These are phyloP conservation scores for Dicorynia guianensis DNA, from an alignment of 306 rosid species.

Conservation along the genomic window DNA sequence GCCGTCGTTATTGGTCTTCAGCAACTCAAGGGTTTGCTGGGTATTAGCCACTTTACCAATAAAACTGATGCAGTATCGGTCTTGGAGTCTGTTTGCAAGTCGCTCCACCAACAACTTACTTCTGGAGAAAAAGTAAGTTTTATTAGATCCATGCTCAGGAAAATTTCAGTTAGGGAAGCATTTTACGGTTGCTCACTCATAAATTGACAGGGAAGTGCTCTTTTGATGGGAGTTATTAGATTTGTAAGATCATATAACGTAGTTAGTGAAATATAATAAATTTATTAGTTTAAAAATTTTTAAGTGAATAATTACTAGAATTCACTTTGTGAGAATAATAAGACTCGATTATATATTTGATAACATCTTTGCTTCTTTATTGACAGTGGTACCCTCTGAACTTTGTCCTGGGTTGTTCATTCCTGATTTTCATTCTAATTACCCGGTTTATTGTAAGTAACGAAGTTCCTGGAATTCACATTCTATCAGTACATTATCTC, in stretches of 20 bases:
- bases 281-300: too few species aligned
- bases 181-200: not conserved
- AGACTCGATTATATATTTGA: too few species aligned
- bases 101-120: constrained; percentile 46
- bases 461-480: not conserved
- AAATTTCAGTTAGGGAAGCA: not conserved
- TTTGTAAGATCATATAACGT: too few species aligned
- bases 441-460: constrained; percentile 74
- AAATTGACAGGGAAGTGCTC: not conserved
- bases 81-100: constrained; percentile 58
- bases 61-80: constrained; percentile 79
- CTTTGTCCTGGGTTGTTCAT: constrained; percentile 74
- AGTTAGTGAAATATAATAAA: too few species aligned
- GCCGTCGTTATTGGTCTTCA: constrained; percentile 90
- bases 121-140: constrained; percentile 48
- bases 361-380: not conserved
- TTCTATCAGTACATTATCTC: not conserved
- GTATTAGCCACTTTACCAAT: constrained; percentile 67
- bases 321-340: too few species aligned
- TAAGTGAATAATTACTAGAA: too few species aligned
- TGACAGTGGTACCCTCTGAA: constrained; percentile 81
- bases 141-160: constrained; percentile 15
- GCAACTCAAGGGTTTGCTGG: constrained; percentile 79
- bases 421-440: constrained; percentile 73
- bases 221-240: too few species aligned